These are phyloP conservation scores for Melaleuca alternifolia DNA, from an alignment of 345 rosid genomes.

Conservation along the genomic window DNA sequence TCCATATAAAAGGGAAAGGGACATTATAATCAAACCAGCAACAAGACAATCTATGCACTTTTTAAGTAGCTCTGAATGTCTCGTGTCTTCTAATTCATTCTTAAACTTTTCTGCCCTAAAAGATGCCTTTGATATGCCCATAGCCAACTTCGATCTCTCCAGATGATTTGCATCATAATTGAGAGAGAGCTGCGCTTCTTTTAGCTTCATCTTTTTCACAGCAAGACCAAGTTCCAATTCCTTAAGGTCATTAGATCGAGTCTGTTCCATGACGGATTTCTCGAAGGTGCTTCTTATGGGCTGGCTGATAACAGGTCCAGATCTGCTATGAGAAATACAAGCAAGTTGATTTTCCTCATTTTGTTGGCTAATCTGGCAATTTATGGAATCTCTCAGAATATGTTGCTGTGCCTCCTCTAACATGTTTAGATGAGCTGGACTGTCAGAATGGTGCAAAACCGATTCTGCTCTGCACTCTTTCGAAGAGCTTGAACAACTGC, in stretches of 20 bases:
- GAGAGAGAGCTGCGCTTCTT: constrained; percentile 43
- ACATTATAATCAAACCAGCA: constrained; percentile 58
- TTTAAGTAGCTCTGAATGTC: constrained; percentile 53
- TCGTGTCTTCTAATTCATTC: constrained; percentile 54
- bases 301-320: constrained; percentile 8
- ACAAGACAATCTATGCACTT: constrained; percentile 71
- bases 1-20: constrained; percentile 41
- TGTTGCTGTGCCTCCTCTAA: constrained; percentile 27
- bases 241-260: constrained; percentile 72
- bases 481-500: constrained; percentile 3
- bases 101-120: constrained; percentile 69
- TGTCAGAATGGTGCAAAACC: background rate
- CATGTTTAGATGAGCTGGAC: constrained; percentile 6
- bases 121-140: constrained; percentile 57
- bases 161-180: constrained; percentile 44
- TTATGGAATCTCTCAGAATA: constrained; percentile 4
- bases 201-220: constrained; percentile 35
- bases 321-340: constrained; percentile 18
- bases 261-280: constrained; percentile 49
- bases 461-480: constrained; percentile 18
- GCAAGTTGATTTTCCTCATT: constrained; percentile 23
- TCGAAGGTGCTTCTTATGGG: constrained; percentile 23
- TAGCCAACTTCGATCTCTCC: constrained; percentile 51
- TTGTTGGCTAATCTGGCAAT: constrained; percentile 26
- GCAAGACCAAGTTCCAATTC: constrained; percentile 40